These are phyloP conservation scores for Boletus tylopilopsis DNA, from an alignment of 768 basidiomycete genomes.

Conservation along the genomic window DNA sequence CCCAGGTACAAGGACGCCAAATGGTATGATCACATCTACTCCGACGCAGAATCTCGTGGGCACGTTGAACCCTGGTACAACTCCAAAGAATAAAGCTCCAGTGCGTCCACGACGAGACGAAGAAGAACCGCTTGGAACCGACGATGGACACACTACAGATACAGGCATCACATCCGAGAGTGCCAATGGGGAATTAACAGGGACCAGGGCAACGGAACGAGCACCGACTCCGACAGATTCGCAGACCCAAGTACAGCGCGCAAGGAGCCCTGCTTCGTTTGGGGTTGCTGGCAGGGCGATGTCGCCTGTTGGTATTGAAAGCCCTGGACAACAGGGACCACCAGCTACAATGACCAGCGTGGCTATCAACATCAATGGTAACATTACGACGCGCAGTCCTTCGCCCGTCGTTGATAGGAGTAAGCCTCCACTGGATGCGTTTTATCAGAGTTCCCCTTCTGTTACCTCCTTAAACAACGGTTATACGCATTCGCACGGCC, in stretches of 20 bases:
- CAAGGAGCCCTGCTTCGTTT: slow-evolving; percentile 56
- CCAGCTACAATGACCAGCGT: slow-evolving; percentile 52
- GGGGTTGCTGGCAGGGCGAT: slow-evolving; percentile 47
- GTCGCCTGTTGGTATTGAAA: slow-evolving; percentile 48
- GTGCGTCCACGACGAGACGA: slow-evolving; percentile 46
- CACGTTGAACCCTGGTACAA: slow-evolving; percentile 19
- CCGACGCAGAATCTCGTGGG: slow-evolving; percentile 9
- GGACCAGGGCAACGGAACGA: slow-evolving; percentile 37
- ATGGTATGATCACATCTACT: slow-evolving; percentile 17
- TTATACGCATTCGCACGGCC: slow-evolving; percentile 40
- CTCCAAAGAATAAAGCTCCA: slow-evolving; percentile 49
- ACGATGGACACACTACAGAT: slow-evolving; percentile 49
- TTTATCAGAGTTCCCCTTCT: slow-evolving; percentile 42
- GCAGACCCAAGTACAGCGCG: slow-evolving; percentile 31
- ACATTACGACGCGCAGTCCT: slow-evolving; percentile 47
- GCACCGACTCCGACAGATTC: slow-evolving; percentile 52
- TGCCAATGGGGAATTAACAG: slow-evolving; percentile 25
- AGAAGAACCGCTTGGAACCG: slow-evolving; percentile 38
- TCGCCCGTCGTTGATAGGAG: slow-evolving; percentile 55
- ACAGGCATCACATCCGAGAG: slow-evolving; percentile 44
- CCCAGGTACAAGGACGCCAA: slow-evolving; percentile 36
- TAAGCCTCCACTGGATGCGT: slow-evolving; percentile 58
- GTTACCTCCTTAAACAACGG: slow-evolving; percentile 49
- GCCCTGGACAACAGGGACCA: slow-evolving; percentile 20
- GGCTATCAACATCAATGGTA: slow-evolving; percentile 49